Conservation (phyloP, 139 green algal species). For the Micractinium conductrix region DNA sequence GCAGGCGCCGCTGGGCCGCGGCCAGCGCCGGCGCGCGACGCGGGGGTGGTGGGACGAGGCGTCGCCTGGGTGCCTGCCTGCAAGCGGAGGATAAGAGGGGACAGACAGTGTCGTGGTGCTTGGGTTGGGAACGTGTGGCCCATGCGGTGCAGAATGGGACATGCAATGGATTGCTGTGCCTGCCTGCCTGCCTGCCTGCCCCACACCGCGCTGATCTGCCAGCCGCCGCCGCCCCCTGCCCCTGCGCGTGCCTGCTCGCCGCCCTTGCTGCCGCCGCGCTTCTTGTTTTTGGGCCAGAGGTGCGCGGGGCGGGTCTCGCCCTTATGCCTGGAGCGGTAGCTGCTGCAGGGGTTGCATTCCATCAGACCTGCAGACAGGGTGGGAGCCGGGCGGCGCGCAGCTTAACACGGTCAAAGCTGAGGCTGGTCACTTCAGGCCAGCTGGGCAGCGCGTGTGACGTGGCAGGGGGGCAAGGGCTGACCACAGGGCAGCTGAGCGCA, state of each 20-base stretch:
- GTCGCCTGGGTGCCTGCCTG: neutral
- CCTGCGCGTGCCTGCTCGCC: neutral
- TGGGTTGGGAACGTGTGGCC: no score
- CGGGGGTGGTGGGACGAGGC: neutral
- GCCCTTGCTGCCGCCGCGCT: neutral
- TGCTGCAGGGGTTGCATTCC: slow-evolving; percentile 12
- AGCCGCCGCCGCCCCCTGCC: neutral
- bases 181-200: neutral
- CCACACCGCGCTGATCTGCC: no score
- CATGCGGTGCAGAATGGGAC: no score
- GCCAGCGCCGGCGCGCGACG: no score
- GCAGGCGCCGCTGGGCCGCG: no score
- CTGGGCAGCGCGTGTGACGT: no score
- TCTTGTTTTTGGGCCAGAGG: neutral
- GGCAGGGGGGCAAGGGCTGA: no score
- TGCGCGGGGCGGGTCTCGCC: slow-evolving; percentile 1
- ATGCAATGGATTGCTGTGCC: neutral
- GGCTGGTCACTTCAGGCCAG: no score
- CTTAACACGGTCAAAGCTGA: no score
- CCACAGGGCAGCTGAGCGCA: no score
- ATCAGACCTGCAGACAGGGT: neutral
- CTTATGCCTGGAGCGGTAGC: slow-evolving; percentile 14
- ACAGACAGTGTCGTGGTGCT: no score
- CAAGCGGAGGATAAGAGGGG: neutral
- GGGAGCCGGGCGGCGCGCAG: no score